phyloP scores from a whole-genome alignment of 768 basidiomycete genomes.

The Scleroderma citrinum region DNA sequence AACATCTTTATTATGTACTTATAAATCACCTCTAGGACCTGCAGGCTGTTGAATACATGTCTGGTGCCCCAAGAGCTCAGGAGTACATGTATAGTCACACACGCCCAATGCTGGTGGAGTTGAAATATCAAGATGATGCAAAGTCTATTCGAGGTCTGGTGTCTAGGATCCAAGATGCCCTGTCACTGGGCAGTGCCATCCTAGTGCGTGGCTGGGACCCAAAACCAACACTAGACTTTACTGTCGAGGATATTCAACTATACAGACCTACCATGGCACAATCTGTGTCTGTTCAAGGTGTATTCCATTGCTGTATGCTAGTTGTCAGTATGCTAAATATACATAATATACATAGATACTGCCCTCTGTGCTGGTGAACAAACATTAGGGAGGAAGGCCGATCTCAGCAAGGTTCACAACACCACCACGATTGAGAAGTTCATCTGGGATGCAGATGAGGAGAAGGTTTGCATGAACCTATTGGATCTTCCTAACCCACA shows the following conservation, averaged over 20 bases:
- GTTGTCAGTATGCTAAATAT: no score
- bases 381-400: neutral
- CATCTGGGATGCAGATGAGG: neutral
- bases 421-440: neutral
- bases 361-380: neutral
- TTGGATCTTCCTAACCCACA: neutral
- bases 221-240: neutral
- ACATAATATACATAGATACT: no score
- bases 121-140: neutral
- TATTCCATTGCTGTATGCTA: neutral
- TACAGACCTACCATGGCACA: neutral
- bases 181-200: neutral
- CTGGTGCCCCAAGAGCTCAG: neutral
- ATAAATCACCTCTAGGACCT: neutral
- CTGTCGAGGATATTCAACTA: neutral
- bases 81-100: no score
- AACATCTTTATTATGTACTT: neutral
- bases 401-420: neutral
- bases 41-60: neutral
- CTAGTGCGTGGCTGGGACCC: neutral
- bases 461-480: neutral
- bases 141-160: neutral
- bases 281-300: neutral
- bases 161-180: neutral
- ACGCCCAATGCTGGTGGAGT: neutral